Evolutionary conservation across 108 stramenopile genomes (phyloP).

Genomic region (Stephanodiscus minutulus): DNA sequence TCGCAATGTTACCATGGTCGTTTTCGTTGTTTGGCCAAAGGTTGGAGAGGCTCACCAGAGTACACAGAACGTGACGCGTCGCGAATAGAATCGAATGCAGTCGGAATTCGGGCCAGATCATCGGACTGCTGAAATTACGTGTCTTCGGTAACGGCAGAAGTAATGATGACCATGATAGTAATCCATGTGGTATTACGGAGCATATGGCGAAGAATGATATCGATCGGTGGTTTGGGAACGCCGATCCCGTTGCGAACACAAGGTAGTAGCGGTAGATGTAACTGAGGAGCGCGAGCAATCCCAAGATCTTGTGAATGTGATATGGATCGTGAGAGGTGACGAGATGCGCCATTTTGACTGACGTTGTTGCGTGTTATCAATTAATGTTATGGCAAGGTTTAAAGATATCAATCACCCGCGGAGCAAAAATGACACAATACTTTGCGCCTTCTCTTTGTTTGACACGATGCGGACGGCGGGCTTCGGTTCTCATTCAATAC

Average conservation of each 20-base stretch:
- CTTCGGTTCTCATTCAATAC: too few species aligned
- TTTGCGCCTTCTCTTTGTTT: too few species aligned
- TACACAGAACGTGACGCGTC: neutral
- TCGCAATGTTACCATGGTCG: neutral
- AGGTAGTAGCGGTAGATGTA: conserved; percentile 13
- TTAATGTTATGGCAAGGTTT: too few species aligned
- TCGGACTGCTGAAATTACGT: neutral
- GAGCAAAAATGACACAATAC: too few species aligned
- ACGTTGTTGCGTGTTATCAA: too few species aligned
- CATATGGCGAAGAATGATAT: neutral
- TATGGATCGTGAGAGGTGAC: conserved; percentile 15
- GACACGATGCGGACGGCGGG: too few species aligned
- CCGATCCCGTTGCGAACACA: neutral
- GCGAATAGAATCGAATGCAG: neutral
- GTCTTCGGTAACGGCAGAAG: neutral
- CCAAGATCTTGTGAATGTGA: conserved; percentile 16
- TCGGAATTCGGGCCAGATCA: neutral
- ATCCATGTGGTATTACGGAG: neutral
- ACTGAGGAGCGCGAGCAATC: conserved; percentile 6
- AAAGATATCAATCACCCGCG: too few species aligned
- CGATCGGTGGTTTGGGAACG: conserved; percentile 4
- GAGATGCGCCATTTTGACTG: conserved; percentile 11
- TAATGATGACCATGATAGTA: neutral
- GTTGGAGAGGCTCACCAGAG: neutral
- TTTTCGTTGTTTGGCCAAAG: neutral